Evolutionary conservation across 345 rosid species (phyloP).

Genomic region (Linum lewisii): DNA sequence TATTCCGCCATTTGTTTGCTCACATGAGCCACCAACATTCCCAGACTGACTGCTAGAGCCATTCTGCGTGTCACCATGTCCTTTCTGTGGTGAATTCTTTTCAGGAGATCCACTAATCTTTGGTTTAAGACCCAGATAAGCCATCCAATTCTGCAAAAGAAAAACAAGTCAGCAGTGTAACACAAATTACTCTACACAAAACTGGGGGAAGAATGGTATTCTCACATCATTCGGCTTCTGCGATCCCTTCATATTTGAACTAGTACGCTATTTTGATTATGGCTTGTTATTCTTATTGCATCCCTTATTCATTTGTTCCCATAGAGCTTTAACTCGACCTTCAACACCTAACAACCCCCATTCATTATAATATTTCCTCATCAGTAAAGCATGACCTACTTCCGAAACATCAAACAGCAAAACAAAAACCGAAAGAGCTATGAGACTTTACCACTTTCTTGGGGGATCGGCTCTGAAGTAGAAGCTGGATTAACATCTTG

Average conservation of each 20-base stretch:
- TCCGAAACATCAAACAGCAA: not conserved
- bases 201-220: not conserved
- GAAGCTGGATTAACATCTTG: slow-evolving; percentile 18
- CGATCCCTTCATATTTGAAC: slow-evolving; percentile 20
- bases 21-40: too few relatives aligned
- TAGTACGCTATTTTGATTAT: slow-evolving; percentile 17
- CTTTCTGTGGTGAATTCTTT: slow-evolving; percentile 1
- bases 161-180: not conserved
- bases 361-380: not conserved
- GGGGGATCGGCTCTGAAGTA: slow-evolving; percentile 19
- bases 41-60: not conserved
- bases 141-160: slow-evolving; percentile 32
- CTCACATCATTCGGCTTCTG: slow-evolving; percentile 41
- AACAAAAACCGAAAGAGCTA: not conserved
- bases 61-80: too few relatives aligned
- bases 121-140: slow-evolving; percentile 17
- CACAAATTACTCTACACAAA: not conserved
- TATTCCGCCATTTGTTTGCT: slow-evolving; percentile 17
- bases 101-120: slow-evolving; percentile 2
- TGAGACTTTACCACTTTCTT: slow-evolving; percentile 22
- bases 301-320: slow-evolving; percentile 68
- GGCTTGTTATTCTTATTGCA: slow-evolving; percentile 22
- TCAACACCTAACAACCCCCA: slow-evolving; percentile 22
- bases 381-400: not conserved
- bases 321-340: slow-evolving; percentile 37